Evolutionary conservation across 2,329 filamentous ascomycete genomes (phyloP).

Genomic region (Epichloe aotearoae): DNA sequence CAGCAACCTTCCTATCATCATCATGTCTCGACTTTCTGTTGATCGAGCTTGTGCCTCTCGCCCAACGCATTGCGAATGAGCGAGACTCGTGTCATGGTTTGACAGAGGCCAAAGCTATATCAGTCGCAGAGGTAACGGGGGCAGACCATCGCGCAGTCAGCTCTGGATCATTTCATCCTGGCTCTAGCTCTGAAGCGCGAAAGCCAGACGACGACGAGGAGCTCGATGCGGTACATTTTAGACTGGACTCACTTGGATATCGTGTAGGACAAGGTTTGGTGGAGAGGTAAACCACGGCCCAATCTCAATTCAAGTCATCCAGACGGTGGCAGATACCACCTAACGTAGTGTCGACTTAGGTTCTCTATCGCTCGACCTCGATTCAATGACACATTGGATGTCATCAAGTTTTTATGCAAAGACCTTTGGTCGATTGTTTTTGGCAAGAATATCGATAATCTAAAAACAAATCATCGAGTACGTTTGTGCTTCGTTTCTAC

Average conservation of each 20-base stretch:
- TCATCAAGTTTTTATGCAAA: slow-evolving; percentile 98
- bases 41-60: slow-evolving; percentile 92
- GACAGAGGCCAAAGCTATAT: slow-evolving; percentile 8
- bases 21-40: slow-evolving; percentile 89
- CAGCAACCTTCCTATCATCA: slow-evolving; percentile 62
- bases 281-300: slow-evolving; percentile 52
- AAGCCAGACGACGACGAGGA: slow-evolving; percentile 61
- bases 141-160: slow-evolving; percentile 8
- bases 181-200: slow-evolving; percentile 9
- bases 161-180: slow-evolving; percentile 12
- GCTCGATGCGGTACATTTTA: slow-evolving; percentile 71
- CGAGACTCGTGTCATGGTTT: slow-evolving; percentile 34
- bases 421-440: slow-evolving; percentile 93
- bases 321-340: background rate
- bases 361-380: slow-evolving; percentile 75
- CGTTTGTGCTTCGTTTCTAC: slow-evolving; percentile 9
- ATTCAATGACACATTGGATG: slow-evolving; percentile 83
- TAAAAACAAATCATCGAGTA: slow-evolving; percentile 94
- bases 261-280: slow-evolving; percentile 84
- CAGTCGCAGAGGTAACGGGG: slow-evolving; percentile 8
- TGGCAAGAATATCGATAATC: slow-evolving; percentile 93
- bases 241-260: slow-evolving; percentile 77
- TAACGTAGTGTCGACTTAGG: slow-evolving; percentile 25
- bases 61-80: slow-evolving; percentile 71
- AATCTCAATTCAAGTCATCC: background rate